Evolutionary conservation across 352 stramenopile genomes (phyloP), one percentile per base, ranked within the genome.

Genomic region (Thraustotheca clavata): DNA sequence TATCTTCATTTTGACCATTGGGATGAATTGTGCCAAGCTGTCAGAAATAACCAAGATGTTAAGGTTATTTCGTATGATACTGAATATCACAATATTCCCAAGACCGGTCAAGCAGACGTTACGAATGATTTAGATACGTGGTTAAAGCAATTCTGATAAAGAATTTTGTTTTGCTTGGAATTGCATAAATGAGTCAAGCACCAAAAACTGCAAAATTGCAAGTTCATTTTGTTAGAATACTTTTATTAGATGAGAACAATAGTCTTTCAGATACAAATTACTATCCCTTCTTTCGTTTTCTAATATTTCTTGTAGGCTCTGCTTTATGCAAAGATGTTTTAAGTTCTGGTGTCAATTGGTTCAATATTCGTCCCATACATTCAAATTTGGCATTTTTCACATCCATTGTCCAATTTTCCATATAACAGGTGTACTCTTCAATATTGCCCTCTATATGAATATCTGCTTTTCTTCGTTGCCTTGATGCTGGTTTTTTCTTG

Each of bases 401-500:
- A 7, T 54, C 20, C 1, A 65, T 38, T 7, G 24, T 20, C 57
- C 57, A 65, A 0, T 18, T 54, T 9, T 65, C 57, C 12, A 65
- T 39, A 33, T 65, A 65, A 35, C 41, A 47, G 16, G 32, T 65
- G 57, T 65, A 65, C 29, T 65, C 57, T 8, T 65, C 14, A 8
- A 65, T 24, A 11, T n/a, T 36, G 11, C 35, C 57, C 22, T 33
- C 12, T 54, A 8, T 18, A 49, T 54, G 24, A 20, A 32, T n/a
- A 22, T 16, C 38, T 9, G 31, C 43, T 52, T 52, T 2, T n/a
- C 11, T 20, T 24, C 43, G 41, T 11, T 6, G 16, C 31, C 20
- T 18, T 24, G n/a, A 38, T 26, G 16, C 26, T 60, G 5, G 16
- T 20, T 7, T 26, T 5, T 41, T 38, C 6, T 18, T n/a, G 31